A percentile compares a stretch with the other conserved stretches of the same genome.
Conservation (phyloP, 1,139 yeast species). For the Hyphopichia fennica region DNA sequence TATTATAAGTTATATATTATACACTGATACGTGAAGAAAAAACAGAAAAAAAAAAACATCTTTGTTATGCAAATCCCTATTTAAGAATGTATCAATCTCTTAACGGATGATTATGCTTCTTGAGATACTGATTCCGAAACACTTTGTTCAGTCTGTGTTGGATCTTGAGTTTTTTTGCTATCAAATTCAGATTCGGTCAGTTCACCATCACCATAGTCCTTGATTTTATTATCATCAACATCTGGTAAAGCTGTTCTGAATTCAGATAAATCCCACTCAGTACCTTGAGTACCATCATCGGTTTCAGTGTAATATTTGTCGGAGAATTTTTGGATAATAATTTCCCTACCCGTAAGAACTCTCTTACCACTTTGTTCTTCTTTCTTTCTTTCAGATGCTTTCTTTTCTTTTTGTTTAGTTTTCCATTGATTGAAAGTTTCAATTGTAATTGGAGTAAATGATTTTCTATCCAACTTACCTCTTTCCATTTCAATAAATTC, state of each 20-base stretch:
- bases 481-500: constrained; percentile 95
- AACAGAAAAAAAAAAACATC: background rate
- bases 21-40: background rate
- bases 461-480: constrained; percentile 71
- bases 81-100: background rate
- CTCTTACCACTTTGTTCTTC: constrained; percentile 48
- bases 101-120: background rate
- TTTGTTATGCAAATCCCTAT: background rate
- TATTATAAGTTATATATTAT: background rate
- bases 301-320: constrained; percentile 60
- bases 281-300: constrained; percentile 47
- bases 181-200: background rate
- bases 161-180: background rate
- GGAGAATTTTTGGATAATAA: constrained; percentile 70
- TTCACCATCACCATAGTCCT: constrained; percentile 57
- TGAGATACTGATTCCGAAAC: background rate
- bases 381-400: constrained; percentile 58
- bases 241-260: constrained; percentile 52
- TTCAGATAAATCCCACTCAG: constrained; percentile 72
- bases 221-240: constrained; percentile 35
- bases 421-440: constrained; percentile 90
- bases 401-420: constrained; percentile 60
- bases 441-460: constrained; percentile 84
- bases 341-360: constrained; percentile 74
- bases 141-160: background rate